Conservation (phyloP, 257 asterid species). For the Ligustrum vulgare region DNA sequence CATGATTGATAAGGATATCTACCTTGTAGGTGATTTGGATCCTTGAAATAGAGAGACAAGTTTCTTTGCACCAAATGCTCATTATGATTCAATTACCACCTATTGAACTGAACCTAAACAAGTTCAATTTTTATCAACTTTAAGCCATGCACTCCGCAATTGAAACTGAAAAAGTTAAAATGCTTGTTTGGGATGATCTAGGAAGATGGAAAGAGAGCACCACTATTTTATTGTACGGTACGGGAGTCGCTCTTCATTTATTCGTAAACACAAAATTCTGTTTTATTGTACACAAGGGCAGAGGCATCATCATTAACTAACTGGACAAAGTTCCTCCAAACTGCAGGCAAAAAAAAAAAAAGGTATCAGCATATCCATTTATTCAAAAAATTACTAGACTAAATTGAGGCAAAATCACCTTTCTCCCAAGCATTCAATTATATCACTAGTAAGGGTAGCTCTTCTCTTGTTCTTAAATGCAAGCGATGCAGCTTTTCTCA, state of each 20-base stretch:
- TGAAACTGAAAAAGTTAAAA: too few relatives aligned
- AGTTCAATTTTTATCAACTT: too few relatives aligned
- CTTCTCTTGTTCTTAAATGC: constrained; percentile 76
- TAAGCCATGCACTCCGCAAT: too few relatives aligned
- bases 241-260: neutral
- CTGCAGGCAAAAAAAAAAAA: constrained; percentile 38
- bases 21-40: neutral
- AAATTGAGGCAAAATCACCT: constrained; percentile 39
- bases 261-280: neutral
- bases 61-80: too few relatives aligned
- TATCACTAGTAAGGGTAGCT: constrained; percentile 81
- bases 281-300: neutral
- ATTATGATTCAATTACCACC: too few relatives aligned
- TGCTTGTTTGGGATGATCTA: too few relatives aligned
- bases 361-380: neutral
- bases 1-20: neutral
- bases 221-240: neutral
- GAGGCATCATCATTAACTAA: constrained; percentile 11
- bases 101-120: too few relatives aligned
- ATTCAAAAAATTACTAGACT: neutral
- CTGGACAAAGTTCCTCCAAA: constrained; percentile 78
- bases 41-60: neutral
- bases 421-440: constrained; percentile 77
- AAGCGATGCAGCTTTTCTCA: constrained; percentile 79
- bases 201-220: neutral